Conservation (phyloP, 768 basidiomycete species). For the Termitomyces sp. region DNA sequence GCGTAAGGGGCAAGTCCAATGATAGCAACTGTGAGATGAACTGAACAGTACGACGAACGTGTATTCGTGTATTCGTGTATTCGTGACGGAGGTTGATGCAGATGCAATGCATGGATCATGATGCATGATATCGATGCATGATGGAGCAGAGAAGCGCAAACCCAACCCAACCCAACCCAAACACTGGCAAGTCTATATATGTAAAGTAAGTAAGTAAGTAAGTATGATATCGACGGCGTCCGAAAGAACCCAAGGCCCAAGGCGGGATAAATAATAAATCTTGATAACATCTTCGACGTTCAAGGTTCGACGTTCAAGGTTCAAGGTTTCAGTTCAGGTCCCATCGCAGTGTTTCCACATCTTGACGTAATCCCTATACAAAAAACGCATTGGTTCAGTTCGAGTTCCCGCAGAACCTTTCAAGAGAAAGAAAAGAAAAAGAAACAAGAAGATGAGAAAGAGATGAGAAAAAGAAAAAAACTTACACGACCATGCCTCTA, state of each 20-base stretch:
- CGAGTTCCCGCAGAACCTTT: too few species aligned
- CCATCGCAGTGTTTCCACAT: conserved; percentile 54
- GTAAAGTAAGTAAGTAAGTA: neutral
- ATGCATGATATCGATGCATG: too few species aligned
- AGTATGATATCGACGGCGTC: neutral
- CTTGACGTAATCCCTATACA: conserved; percentile 48
- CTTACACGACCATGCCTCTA: conserved; percentile 71
- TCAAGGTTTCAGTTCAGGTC: too few species aligned
- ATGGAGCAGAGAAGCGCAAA: neutral
- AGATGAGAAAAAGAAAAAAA: conserved; percentile 12
- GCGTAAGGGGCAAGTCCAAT: neutral
- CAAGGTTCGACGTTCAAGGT: too few species aligned
- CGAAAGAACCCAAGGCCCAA: neutral
- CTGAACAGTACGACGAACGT: too few species aligned
- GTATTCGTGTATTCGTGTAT: neutral
- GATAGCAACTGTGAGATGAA: neutral
- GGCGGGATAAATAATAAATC: neutral
- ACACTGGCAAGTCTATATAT: neutral
- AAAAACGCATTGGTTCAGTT: neutral
- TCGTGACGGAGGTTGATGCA: neutral
- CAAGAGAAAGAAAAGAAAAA: neutral
- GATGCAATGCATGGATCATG: too few species aligned
- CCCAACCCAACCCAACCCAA: neutral
- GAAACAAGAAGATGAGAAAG: neutral
- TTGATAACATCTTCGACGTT: neutral